Evolutionary conservation across 2,329 filamentous ascomycete genomes (phyloP).

Genomic region (Fusarium sp.): DNA sequence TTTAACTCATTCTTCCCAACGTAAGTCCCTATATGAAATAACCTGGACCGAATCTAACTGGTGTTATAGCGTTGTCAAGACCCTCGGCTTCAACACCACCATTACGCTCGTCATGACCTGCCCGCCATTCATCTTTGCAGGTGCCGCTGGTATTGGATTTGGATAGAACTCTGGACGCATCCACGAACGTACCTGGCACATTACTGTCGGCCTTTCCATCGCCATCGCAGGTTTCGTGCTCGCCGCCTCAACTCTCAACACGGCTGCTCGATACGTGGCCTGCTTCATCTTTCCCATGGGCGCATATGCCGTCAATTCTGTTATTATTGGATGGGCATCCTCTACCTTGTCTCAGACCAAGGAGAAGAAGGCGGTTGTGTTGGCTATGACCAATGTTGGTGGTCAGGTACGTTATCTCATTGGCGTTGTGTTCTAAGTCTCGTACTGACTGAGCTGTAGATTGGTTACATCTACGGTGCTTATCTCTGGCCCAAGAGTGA

Average conservation of each 20-base stretch:
- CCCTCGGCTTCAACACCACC: conserved; percentile 60
- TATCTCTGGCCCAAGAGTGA: conserved; percentile 61
- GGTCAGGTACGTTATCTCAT: conserved; percentile 45
- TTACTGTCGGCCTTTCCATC: conserved; percentile 55
- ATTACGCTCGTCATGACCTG: conserved; percentile 64
- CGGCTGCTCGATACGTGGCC: conserved; percentile 54
- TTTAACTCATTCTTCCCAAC: conserved; percentile 60
- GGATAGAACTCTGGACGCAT: conserved; percentile 62
- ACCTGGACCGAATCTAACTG: neutral
- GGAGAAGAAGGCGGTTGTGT: conserved; percentile 60
- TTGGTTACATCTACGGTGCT: conserved; percentile 62
- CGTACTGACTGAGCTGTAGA: conserved; percentile 28
- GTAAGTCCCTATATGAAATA: conserved; percentile 26
- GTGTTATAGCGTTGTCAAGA: conserved; percentile 55
- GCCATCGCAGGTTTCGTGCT: conserved; percentile 57
- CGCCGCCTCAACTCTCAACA: conserved; percentile 53
- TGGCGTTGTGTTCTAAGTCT: fast-evolving
- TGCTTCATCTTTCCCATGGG: conserved; percentile 57
- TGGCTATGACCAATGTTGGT: conserved; percentile 61
- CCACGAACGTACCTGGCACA: conserved; percentile 63
- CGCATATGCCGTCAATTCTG: conserved; percentile 58
- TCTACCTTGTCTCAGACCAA: conserved; percentile 59
- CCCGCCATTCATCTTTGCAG: conserved; percentile 63
- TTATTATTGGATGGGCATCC: conserved; percentile 60
- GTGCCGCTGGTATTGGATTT: conserved; percentile 57